These are phyloP conservation scores for Paraphaeosphaeria sporulosa DNA, from an alignment of 2,329 filamentous ascomycete species.

Conservation along the genomic window DNA sequence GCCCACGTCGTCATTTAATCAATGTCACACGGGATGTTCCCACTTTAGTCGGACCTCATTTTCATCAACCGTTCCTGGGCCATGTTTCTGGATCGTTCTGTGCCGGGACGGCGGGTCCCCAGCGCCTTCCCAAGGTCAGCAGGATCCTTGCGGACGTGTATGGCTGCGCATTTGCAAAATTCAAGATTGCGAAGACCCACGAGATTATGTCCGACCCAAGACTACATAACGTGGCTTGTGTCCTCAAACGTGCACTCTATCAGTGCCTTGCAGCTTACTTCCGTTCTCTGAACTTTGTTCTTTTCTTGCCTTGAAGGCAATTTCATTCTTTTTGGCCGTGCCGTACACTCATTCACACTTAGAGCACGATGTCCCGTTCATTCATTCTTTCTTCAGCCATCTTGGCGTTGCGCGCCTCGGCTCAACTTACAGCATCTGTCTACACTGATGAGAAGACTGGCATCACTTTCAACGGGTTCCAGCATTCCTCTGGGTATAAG, in stretches of 20 bases:
- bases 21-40: constrained; percentile 8
- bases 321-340: constrained; percentile 38
- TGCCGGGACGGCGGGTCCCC: not conserved
- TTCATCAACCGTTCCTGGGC: not conserved
- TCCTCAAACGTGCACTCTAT: not conserved
- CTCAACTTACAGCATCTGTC: constrained; percentile 31
- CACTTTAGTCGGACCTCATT: not conserved
- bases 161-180: constrained; percentile 6
- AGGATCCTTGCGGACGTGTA: not conserved
- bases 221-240: constrained; percentile 2
- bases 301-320: constrained; percentile 44
- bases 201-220: not conserved
- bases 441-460: constrained; percentile 44
- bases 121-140: not conserved
- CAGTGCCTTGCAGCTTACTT: constrained; percentile 7
- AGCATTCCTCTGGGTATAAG: constrained; percentile 51
- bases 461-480: constrained; percentile 43
- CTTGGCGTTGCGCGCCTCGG: constrained; percentile 33
- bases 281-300: constrained; percentile 29
- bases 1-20: constrained; percentile 7
- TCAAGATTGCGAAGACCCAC: constrained; percentile 9
- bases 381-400: constrained; percentile 36
- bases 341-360: constrained; percentile 29
- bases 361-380: constrained; percentile 37
- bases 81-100: constrained; percentile 1